Percentiles rank a stretch among this genome's conserved stretches.
These are phyloP conservation scores for Candida patagonica DNA, from an alignment of 805 yeast genomes.

Conservation along the genomic window DNA sequence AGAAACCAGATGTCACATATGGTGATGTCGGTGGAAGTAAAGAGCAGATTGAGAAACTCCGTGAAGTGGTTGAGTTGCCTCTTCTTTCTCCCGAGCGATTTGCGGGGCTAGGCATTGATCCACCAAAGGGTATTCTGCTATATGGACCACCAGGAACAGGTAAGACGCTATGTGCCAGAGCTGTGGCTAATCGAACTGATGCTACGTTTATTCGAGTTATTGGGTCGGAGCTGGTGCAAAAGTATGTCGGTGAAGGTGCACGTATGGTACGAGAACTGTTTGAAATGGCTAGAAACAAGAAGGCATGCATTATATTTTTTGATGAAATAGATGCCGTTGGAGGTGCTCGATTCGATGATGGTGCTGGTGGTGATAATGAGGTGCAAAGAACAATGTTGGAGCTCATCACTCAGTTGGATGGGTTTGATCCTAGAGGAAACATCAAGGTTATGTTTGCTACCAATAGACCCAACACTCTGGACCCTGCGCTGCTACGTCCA, in stretches of 20 bases:
- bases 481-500: slow-evolving; percentile 95
- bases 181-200: slow-evolving; percentile 98
- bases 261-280: slow-evolving; percentile 98
- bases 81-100: slow-evolving; percentile 92
- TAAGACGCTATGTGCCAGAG: slow-evolving; percentile 95
- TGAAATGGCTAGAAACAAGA: slow-evolving; percentile 98
- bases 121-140: slow-evolving; percentile 93
- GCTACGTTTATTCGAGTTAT: slow-evolving; percentile 97
- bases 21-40: slow-evolving; percentile 98
- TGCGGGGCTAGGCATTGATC: slow-evolving; percentile 94
- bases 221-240: slow-evolving; percentile 97
- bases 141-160: slow-evolving; percentile 99
- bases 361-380: slow-evolving; percentile 99
- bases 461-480: slow-evolving; percentile 94
- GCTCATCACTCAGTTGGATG: slow-evolving; percentile 93
- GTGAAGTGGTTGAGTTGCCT: slow-evolving; percentile 95
- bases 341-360: slow-evolving; percentile 99
- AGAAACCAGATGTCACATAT: slow-evolving; percentile 97
- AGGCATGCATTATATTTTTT: slow-evolving; percentile 95
- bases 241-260: slow-evolving; percentile 99
- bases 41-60: slow-evolving; percentile 91
- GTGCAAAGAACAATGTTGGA: slow-evolving; percentile 99
- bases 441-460: slow-evolving; percentile 99
- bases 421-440: slow-evolving; percentile 97
- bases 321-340: slow-evolving; percentile 99